Conservation (phyloP, 495 filamentous ascomycete genomes). For the Penicillium silybi region DNA sequence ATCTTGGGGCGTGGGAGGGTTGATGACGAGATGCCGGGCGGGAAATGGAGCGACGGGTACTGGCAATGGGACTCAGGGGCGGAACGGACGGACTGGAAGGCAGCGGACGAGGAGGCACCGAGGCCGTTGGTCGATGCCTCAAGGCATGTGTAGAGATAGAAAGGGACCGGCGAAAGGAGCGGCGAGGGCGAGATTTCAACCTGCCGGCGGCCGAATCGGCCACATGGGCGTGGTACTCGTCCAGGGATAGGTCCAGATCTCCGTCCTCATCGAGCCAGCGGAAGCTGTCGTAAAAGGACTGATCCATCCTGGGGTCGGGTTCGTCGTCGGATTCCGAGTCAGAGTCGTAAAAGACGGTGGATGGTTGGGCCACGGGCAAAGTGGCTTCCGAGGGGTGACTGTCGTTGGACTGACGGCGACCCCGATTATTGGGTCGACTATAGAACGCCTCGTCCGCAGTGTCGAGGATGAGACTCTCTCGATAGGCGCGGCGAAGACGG, state of each 20-base stretch:
- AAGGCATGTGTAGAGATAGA: slow-evolving; percentile 31
- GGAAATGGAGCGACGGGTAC: slow-evolving; percentile 36
- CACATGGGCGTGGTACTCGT: slow-evolving; percentile 49
- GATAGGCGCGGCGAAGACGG: slow-evolving; percentile 49
- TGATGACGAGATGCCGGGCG: slow-evolving; percentile 27
- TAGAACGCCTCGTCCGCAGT: slow-evolving; percentile 64
- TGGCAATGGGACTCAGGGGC: slow-evolving; percentile 16
- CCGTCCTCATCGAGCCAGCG: slow-evolving; percentile 79
- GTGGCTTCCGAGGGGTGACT: slow-evolving; percentile 19
- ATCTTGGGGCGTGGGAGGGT: slow-evolving; percentile 24
- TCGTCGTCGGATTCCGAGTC: slow-evolving; percentile 20
- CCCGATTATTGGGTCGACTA: slow-evolving; percentile 12
- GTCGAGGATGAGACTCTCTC: slow-evolving; percentile 62
- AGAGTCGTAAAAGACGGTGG: slow-evolving; percentile 30
- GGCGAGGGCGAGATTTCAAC: slow-evolving; percentile 19
- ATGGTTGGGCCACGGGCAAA: slow-evolving; percentile 19
- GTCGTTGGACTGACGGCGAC: slow-evolving; percentile 19
- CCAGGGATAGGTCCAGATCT: slow-evolving; percentile 65
- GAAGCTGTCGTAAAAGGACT: slow-evolving; percentile 63
- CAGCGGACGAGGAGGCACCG: slow-evolving; percentile 19
- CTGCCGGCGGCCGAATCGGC: slow-evolving; percentile 24
- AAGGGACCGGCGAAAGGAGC: slow-evolving; percentile 48
- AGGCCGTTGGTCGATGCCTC: slow-evolving; percentile 12
- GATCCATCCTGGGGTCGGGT: slow-evolving; percentile 42
- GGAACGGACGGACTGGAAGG: slow-evolving; percentile 14